A percentile compares a stretch with the other conserved stretches of the same genome.
These are phyloP conservation scores for Phallus indusiatus DNA, from an alignment of 768 basidiomycete species.

Conservation along the genomic window DNA sequence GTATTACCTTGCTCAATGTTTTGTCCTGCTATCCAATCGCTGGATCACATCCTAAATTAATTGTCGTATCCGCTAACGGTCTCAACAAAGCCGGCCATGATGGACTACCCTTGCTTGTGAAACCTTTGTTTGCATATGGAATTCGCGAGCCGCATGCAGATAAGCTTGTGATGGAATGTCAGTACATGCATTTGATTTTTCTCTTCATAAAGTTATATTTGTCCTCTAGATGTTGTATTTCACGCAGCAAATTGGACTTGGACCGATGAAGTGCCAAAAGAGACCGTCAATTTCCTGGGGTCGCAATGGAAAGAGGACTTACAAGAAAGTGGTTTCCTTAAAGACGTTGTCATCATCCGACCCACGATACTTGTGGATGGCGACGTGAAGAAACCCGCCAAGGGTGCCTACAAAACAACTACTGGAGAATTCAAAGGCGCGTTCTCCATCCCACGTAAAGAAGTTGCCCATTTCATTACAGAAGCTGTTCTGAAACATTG, in stretches of 20 bases:
- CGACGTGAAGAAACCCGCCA: slow-evolving; percentile 23
- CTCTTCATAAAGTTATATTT: background rate
- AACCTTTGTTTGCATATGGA: slow-evolving; percentile 38
- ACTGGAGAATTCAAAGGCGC: slow-evolving; percentile 29
- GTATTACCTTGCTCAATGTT: slow-evolving; percentile 44
- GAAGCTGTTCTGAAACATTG: slow-evolving; percentile 37
- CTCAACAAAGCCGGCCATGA: slow-evolving; percentile 36
- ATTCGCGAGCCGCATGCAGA: slow-evolving; percentile 43
- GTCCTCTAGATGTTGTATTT: slow-evolving; percentile 21
- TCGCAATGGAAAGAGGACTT: slow-evolving; percentile 37
- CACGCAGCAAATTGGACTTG: slow-evolving; percentile 44
- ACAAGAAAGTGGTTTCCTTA: slow-evolving; percentile 34
- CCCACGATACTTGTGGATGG: slow-evolving; percentile 55
- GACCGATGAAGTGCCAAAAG: slow-evolving; percentile 26
- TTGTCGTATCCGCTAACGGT: slow-evolving; percentile 47
- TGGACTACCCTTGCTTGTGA: slow-evolving; percentile 37
- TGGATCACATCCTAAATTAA: slow-evolving; percentile 34
- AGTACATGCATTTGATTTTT: background rate
- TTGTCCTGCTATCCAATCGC: slow-evolving; percentile 42
- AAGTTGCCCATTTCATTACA: slow-evolving; percentile 57
- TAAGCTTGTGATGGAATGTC: slow-evolving; percentile 49
- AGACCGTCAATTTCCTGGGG: slow-evolving; percentile 32
- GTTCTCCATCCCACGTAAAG: slow-evolving; percentile 51
- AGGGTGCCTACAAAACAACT: slow-evolving; percentile 21
- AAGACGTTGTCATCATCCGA: slow-evolving; percentile 38